A percentile compares a stretch with the other conserved stretches of the same genome.
These are phyloP conservation scores for Geosmithia putterillii DNA, from an alignment of 2,329 filamentous ascomycete genomes.

Conservation along the genomic window DNA sequence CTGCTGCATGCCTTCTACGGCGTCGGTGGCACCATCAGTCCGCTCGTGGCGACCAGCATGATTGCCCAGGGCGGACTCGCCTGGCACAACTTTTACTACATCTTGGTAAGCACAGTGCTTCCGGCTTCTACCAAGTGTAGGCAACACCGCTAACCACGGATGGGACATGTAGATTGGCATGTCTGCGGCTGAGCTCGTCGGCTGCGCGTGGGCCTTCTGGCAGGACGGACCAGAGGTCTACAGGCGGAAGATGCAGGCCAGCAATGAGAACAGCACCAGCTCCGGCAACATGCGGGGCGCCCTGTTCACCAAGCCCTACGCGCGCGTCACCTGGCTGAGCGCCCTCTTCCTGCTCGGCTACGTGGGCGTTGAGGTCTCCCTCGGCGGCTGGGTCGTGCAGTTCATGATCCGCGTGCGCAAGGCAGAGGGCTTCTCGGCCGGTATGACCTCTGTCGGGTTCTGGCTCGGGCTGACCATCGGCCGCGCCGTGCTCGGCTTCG, in stretches of 20 bases:
- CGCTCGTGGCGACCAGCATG: slow-evolving; percentile 58
- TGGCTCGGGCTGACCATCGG: slow-evolving; percentile 76
- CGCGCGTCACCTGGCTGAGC: slow-evolving; percentile 52
- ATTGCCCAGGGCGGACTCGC: slow-evolving; percentile 46
- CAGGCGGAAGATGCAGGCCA: not conserved
- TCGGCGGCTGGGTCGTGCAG: slow-evolving; percentile 62
- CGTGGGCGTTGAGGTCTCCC: slow-evolving; percentile 63
- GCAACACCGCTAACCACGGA: not conserved
- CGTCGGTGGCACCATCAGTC: slow-evolving; percentile 54
- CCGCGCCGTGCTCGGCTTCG: slow-evolving; percentile 59
- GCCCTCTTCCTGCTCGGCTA: slow-evolving; percentile 67
- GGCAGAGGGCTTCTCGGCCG: slow-evolving; percentile 56
- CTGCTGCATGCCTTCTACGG: slow-evolving; percentile 60
- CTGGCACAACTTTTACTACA: slow-evolving; percentile 66
- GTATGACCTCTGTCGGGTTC: slow-evolving; percentile 67
- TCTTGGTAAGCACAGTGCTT: slow-evolving; percentile 56
- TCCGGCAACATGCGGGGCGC: not conserved
- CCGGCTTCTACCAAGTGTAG: not conserved
- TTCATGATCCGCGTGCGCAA: slow-evolving; percentile 75
- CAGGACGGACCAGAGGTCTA: not conserved
- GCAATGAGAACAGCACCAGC: not conserved
- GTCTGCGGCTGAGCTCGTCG: not conserved
- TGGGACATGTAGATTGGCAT: not conserved
- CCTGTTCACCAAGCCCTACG: not conserved
- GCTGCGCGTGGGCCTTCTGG: not conserved